Conservation (phyloP, 495 filamentous ascomycete genomes). For the Penicillium paxilli region DNA sequence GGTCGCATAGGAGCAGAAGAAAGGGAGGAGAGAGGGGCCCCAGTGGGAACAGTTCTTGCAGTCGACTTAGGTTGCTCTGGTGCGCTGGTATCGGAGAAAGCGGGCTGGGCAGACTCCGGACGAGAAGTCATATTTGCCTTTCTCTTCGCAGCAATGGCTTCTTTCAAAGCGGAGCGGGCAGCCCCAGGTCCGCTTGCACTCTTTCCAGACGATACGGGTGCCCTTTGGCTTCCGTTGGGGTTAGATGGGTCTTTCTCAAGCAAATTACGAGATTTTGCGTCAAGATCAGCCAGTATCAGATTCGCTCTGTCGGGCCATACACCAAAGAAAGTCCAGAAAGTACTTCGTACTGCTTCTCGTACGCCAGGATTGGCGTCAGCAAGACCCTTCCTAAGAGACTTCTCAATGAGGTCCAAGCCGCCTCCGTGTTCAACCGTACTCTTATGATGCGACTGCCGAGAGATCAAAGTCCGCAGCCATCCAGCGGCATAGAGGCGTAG, state of each 20-base stretch:
- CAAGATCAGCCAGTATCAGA: slow-evolving; percentile 69
- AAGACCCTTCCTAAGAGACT: slow-evolving; percentile 83
- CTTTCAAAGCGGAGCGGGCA: slow-evolving; percentile 60
- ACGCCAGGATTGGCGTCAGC: slow-evolving; percentile 85
- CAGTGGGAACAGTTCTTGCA: slow-evolving; percentile 33
- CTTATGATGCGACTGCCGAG: slow-evolving; percentile 76
- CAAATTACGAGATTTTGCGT: slow-evolving; percentile 68
- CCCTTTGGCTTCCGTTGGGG: slow-evolving; percentile 60
- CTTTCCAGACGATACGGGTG: slow-evolving; percentile 44
- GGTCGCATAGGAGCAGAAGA: slow-evolving; percentile 62
- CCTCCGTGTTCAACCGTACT: slow-evolving; percentile 79
- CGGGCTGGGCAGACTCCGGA: slow-evolving; percentile 71
- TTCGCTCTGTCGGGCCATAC: slow-evolving; percentile 81
- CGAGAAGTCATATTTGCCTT: slow-evolving; percentile 63
- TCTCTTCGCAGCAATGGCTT: slow-evolving; percentile 83
- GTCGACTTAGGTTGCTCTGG: slow-evolving; percentile 38
- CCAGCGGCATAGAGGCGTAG: slow-evolving; percentile 73
- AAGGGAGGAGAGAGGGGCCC: slow-evolving; percentile 43
- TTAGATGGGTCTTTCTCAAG: slow-evolving; percentile 80
- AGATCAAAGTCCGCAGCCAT: slow-evolving; percentile 82
- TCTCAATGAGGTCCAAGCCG: slow-evolving; percentile 78
- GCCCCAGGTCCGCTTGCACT: slow-evolving; percentile 43
- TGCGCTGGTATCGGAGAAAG: slow-evolving; percentile 43
- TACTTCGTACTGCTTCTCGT: slow-evolving; percentile 75
- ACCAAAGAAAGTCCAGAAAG: slow-evolving; percentile 78